These are phyloP conservation scores for Daldinia sp. DNA, from an alignment of 2,329 filamentous ascomycete genomes.

Conservation along the genomic window DNA sequence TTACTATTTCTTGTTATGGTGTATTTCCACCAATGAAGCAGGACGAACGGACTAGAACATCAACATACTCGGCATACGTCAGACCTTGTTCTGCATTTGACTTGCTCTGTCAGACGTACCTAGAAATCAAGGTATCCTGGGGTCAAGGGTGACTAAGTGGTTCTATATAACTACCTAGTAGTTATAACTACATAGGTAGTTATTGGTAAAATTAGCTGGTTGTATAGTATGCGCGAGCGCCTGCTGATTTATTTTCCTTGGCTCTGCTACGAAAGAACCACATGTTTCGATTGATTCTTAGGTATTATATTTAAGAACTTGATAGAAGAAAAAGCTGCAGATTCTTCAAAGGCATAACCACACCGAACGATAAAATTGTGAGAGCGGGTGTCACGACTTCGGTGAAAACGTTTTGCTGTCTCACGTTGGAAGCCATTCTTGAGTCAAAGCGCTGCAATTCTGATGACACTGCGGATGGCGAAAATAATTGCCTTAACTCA, in stretches of 20 bases:
- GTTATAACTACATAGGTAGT: background rate
- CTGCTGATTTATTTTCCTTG: background rate
- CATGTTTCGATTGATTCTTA: background rate
- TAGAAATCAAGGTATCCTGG: background rate
- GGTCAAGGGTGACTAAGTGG: background rate
- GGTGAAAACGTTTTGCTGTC: background rate
- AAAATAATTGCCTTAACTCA: constrained; percentile 9
- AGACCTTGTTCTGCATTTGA: constrained; percentile 16
- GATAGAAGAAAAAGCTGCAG: background rate
- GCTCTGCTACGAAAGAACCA: background rate
- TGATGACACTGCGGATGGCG: constrained; percentile 11
- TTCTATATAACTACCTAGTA: too few species aligned
- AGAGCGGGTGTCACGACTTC: background rate
- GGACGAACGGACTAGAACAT: constrained; percentile 2
- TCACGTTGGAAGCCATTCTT: background rate
- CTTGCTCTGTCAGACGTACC: background rate
- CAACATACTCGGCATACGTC: constrained; percentile 25
- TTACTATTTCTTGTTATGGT: background rate
- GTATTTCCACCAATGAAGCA: constrained; percentile 10
- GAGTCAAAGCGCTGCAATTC: background rate
- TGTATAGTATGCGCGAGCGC: background rate
- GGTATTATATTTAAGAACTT: background rate
- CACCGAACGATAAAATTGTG: background rate
- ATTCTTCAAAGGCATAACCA: background rate
- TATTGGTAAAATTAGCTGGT: too few species aligned